Evolutionary conservation across 2,329 filamentous ascomycete species (phyloP), one percentile per base, ranked within the genome.

Genomic region (Pyrenophora tritici-repentis): DNA sequence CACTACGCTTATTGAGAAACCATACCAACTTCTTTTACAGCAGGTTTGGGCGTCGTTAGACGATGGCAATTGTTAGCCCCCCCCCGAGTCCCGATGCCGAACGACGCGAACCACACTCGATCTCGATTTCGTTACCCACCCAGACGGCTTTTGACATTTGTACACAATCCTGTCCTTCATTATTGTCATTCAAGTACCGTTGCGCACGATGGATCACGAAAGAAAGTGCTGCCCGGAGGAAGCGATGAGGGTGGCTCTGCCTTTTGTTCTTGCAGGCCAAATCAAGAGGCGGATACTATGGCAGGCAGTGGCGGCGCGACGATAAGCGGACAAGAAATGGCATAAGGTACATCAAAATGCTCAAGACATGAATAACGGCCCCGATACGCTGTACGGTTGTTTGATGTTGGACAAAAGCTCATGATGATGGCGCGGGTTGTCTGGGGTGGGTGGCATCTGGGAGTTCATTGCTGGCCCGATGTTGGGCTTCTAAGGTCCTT

Each of bases 1-100:
- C 34, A 51, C 51, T 50, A 46, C 39, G 44, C 50, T 62, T 43
- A 55, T 51, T 58, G 45, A 87, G 62, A 71, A 66, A 57, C 58
- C 58, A 63, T 68, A 58, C 68, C 52, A 72, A 68, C 65, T 83
- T 81, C 76, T 77, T 80, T 81, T 84, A 79, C 85, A 89, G 82
- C 89, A 96, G 91, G 88, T 96, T 96, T 87, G 90, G 91, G 82
- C 89, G 91, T 80, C 90, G 91, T 89, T 96, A 91, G 63, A 64
- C 67, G 63, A 64, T 60, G 49, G 55, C 50, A 56, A 60, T 68
- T 62, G 63, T 63, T 57, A 67, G 63, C 66, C 63, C 68, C 59
- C 63, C 65, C 54, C 56, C 63, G 65, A 70, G 58, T 62, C 48
- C 58, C 62, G 59, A 66, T 56, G 51, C 55, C 63, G 61, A 71